Conservation (phyloP, 345 rosid genomes). For the Pugionium cornutum region DNA sequence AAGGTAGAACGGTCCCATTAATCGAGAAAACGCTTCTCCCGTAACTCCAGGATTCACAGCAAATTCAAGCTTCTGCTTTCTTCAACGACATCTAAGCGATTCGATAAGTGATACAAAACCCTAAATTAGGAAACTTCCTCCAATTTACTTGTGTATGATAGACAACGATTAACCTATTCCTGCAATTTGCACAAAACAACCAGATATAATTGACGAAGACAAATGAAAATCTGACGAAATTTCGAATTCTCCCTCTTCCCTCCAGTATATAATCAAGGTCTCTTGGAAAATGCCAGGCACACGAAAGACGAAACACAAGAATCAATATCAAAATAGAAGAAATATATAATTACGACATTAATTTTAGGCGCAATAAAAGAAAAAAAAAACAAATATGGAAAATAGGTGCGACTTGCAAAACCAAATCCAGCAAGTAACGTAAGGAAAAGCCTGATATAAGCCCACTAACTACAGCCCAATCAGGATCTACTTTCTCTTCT, state of each 20-base stretch:
- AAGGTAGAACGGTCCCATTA: conserved; percentile 46
- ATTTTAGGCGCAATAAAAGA: no score
- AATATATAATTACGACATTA: no score
- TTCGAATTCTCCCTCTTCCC: neutral
- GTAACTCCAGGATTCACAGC: conserved; percentile 56
- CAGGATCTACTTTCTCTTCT: no score
- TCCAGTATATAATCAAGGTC: neutral
- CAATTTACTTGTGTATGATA: neutral
- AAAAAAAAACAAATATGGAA: no score
- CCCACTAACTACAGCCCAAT: no score
- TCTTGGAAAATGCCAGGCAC: neutral
- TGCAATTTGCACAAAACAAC: conserved; percentile 16
- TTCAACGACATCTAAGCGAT: neutral
- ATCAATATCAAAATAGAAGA: no score
- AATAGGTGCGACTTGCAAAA: no score
- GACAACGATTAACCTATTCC: conserved; percentile 12
- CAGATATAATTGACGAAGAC: conserved; percentile 9
- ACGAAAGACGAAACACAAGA: no score
- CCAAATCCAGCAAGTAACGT: no score
- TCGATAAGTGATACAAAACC: conserved; percentile 1
- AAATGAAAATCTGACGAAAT: neutral
- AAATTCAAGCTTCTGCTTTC: neutral
- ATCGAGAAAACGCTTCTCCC: conserved; percentile 45
- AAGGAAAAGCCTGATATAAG: no score
- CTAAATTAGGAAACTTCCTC: conserved; percentile 19